Percentiles rank a stretch among this genome's conserved stretches.
Conservation (phyloP, 148 eudicot genomes). For the Vaccinium darrowii region DNA sequence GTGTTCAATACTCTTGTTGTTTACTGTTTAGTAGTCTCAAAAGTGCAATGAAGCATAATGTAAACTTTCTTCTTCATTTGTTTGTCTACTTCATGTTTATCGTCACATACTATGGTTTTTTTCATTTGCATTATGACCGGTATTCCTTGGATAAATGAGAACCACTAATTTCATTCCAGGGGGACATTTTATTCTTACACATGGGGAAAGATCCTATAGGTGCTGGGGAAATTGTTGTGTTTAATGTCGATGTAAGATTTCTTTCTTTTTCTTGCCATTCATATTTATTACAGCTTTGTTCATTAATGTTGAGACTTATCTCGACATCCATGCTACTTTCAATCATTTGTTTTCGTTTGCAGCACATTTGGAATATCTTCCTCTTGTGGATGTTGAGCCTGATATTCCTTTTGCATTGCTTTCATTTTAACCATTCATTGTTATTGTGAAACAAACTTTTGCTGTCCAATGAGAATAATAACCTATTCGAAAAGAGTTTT, state of each 20-base stretch:
- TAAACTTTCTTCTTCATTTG: neutral
- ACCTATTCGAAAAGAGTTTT: neutral
- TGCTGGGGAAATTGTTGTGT: constrained; percentile 85
- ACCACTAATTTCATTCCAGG: constrained; percentile 40
- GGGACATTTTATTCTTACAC: constrained; percentile 74
- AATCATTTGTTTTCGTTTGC: neutral
- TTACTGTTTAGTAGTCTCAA: constrained; percentile 1
- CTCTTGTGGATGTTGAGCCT: neutral
- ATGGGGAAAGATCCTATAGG: constrained; percentile 78
- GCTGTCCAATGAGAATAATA: neutral
- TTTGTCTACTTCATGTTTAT: neutral
- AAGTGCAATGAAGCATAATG: neutral
- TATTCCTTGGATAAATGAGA: neutral
- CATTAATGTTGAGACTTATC: neutral
- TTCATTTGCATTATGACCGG: neutral
- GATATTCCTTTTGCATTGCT: neutral
- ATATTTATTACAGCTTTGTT: neutral
- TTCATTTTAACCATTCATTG: neutral
- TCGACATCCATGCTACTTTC: neutral
- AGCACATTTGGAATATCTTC: neutral
- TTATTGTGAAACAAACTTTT: neutral
- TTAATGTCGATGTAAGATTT: constrained; percentile 70
- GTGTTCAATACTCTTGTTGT: neutral
- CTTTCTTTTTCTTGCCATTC: neutral
- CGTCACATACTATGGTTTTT: neutral